A percentile compares a stretch with the other conserved stretches of the same genome.
phyloP scores from a whole-genome alignment of 1,284 basidiomycete genomes.

The Termitomyces sp. region DNA sequence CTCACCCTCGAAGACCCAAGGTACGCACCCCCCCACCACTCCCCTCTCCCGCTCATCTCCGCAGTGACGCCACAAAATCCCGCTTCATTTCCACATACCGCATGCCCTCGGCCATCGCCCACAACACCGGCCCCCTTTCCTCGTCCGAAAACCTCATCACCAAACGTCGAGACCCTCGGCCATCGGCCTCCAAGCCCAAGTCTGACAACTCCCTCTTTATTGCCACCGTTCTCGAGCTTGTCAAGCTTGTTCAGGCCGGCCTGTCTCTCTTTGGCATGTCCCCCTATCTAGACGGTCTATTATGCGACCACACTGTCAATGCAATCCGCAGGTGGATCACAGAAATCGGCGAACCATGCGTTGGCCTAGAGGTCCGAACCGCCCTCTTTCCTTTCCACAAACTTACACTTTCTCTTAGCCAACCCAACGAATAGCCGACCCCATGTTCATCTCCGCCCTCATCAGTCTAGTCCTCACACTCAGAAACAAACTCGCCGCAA shows the following conservation, averaged over 20 bases:
- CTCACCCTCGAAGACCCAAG: conserved; percentile 72
- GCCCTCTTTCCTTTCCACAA: background rate
- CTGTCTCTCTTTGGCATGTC: conserved; percentile 66
- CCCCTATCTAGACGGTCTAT: conserved; percentile 48
- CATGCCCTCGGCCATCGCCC: conserved; percentile 35
- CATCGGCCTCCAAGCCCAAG: background rate
- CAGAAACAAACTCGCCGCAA: conserved; percentile 60
- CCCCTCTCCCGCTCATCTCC: conserved; percentile 1
- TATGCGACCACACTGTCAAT: conserved; percentile 70
- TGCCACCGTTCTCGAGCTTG: conserved; percentile 64
- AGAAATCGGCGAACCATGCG: conserved; percentile 55
- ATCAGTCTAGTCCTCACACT: conserved; percentile 61
- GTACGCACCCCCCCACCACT: conserved; percentile 26
- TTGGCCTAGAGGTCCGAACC: conserved; percentile 54
- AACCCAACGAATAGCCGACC: conserved; percentile 68
- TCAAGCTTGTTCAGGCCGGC: conserved; percentile 65
- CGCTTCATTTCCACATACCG: conserved; percentile 68
- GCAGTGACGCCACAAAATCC: conserved; percentile 70
- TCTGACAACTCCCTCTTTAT: conserved; percentile 41
- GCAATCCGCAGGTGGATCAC: conserved; percentile 63
- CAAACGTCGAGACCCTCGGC: background rate
- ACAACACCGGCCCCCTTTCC: conserved; percentile 18
- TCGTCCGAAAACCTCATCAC: conserved; percentile 23
- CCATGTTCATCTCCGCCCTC: conserved; percentile 60
- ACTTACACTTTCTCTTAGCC: conserved; percentile 33